Base-by-base conservation (phyloP, 108 stramenopile species). In the Aureococcus anophagefferens region DNA sequence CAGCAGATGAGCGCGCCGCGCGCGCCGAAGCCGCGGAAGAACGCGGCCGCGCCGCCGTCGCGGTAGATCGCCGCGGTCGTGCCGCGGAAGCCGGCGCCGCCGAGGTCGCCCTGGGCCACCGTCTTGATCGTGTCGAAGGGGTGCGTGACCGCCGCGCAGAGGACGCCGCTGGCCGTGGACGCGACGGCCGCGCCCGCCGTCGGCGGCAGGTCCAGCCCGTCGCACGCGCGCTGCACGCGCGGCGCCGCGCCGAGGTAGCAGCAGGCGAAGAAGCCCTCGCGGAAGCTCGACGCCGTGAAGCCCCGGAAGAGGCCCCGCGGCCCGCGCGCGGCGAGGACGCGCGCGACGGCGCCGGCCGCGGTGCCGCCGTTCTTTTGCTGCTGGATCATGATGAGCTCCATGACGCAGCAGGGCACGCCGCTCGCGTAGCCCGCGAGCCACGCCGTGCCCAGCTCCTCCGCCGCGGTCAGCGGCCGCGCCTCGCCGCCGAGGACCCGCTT, bases 321-420 rank as follows among this genome's bases (percentile, higher is more conserved):
- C 21, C 70, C 70, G n/a, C 16, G 21, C 28, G 15, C 34, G 9
- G 18, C 35, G 32, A 28, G 1, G 11, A 70, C 25, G 0, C 14
- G 9, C 34, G 1, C 15, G 0, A 36, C 5, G 4, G 70, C 51
- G 9, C 33, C 33, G 7, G 34, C 7, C 29, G 51, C 32, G 7
- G 70, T 35, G 0, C 70, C 70, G 25, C 70, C 70, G 46, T 51
- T 51, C n/a, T 29, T 17, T 45, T 70, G 70, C 70, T 70, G 70
- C 63, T 70, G 70, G 32, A 70, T 70, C 62, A 70, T 63, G 18
- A 62, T 34, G 0, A 70, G 63, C 21, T 70, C 70, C 29, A 70
- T 17, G 16, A 92, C 92, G 71, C 83, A 87, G 28, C 89, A 91
- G 0, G 88, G 88, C 35, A 92, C 45, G n/a, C 90, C 94, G 65